Conservation (phyloP, 257 asterid species). For the Gentiana macrophylla region DNA sequence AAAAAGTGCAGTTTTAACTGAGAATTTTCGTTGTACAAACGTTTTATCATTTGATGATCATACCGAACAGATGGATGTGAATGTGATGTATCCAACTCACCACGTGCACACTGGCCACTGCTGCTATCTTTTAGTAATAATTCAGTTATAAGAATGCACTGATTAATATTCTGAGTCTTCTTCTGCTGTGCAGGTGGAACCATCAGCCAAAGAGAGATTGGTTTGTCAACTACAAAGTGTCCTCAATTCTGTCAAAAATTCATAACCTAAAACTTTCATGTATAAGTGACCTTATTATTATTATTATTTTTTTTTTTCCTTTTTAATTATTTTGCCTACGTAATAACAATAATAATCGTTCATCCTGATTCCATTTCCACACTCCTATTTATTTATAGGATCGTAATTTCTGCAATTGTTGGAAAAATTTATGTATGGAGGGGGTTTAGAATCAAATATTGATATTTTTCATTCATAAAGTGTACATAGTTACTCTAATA, state of each 20-base stretch:
- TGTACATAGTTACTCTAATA: no score
- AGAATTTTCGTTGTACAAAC: not conserved
- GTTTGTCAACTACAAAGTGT: constrained; percentile 48
- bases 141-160: no score
- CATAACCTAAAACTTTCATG: constrained; percentile 1
- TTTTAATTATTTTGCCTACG: no score
- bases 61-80: not conserved
- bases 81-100: not conserved
- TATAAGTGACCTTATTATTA: not conserved
- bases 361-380: no score
- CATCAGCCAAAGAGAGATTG: constrained; percentile 45
- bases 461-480: no score
- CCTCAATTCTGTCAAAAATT: constrained; percentile 23
- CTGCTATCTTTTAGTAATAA: not conserved
- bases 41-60: not conserved
- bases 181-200: constrained; percentile 53
- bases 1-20: not conserved
- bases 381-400: no score
- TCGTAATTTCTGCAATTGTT: no score
- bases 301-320: no score
- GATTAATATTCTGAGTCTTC: not conserved
- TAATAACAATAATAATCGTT: no score
- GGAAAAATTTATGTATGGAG: no score
- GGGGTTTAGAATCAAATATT: no score
- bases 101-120: no score